Evolutionary conservation across 208 protist species (phyloP).

Genomic region (Trypanosoma cruzi): DNA sequence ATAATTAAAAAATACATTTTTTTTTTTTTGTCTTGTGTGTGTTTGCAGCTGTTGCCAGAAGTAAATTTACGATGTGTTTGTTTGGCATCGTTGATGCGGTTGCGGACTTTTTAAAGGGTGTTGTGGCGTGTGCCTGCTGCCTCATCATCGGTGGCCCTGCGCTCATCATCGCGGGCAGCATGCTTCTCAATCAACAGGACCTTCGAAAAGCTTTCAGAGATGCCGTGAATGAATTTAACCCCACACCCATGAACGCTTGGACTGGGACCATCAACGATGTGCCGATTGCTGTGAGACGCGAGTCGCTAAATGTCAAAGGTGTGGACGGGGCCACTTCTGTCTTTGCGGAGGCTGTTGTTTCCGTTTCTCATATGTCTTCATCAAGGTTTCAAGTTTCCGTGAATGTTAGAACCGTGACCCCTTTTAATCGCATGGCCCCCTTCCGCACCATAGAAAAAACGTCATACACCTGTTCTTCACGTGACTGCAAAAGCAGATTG

Average conservation of each 20-base stretch:
- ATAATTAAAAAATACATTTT: too few species aligned
- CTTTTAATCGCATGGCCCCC: background rate
- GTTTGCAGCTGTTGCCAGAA: background rate
- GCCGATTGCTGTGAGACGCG: too few species aligned
- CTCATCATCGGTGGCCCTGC: too few species aligned
- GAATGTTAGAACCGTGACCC: too few species aligned
- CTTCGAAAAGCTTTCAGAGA: slow-evolving; percentile 6
- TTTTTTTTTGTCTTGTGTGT: background rate
- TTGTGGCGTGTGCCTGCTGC: too few species aligned
- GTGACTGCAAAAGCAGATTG: background rate
- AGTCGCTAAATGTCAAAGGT: too few species aligned
- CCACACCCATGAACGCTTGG: slow-evolving; percentile 11
- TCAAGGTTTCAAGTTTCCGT: too few species aligned
- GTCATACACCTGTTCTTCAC: background rate
- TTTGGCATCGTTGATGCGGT: background rate
- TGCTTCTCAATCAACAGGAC: slow-evolving; percentile 3
- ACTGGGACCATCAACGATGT: slow-evolving; percentile 14
- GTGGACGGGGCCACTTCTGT: too few species aligned
- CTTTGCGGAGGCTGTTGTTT: too few species aligned
- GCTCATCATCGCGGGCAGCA: slow-evolving; percentile 15
- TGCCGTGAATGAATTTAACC: slow-evolving; percentile 21
- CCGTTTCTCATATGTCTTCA: too few species aligned
- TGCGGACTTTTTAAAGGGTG: too few species aligned
- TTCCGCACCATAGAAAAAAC: background rate
- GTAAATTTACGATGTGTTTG: slow-evolving; percentile 10